Base-by-base conservation (phyloP, 306 rosid genomes). In the Carpinus fangiana region DNA sequence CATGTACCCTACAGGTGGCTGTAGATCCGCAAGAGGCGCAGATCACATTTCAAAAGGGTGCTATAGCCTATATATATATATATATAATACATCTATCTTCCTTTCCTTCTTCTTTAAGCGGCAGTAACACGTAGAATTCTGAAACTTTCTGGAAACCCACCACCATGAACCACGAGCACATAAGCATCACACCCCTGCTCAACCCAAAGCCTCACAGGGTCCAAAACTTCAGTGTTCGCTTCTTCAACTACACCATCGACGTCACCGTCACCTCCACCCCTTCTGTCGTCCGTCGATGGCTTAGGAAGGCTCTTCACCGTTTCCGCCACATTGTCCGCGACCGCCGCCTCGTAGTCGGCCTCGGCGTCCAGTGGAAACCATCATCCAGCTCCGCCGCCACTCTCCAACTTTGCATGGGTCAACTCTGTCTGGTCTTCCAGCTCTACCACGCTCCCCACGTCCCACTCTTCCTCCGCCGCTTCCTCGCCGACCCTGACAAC, bases 331-430 rank as follows among this genome's bases (percentile, higher is more conserved):
- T 17, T 2, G 6, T 53, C 9, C n/a, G 8, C 8, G 6, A 21
- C 59, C 9, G 20, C 48, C 56, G 48, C 43, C 88, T 87, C 28
- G 71, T 87, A 23, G 83, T 83, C 21, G 91, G 89, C 12, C 85
- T 86, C 69, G 89, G 88, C 57, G 80, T 88, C n/a, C 88, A 88
- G n/a, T 88, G 89, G 89, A 83, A 82, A 20, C 86, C 91, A 0
- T 9, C 0, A 0, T 17, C 34, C 10, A 18, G 71, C 46, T 86
- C 86, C 67, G 78, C 76, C 12, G 85, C 86, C 13, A 68, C 78
- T 0, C 68, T 88, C 55, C 89, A 86, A 65, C 80, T 88, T 54
- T 83, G 88, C 62, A 65, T 88, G 10, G 87, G 87, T 14, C 43
- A 45, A 48, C 82, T 79, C 21, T 88, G 89, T 82, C 83, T 88